phyloP scores from a whole-genome alignment of 164 flowering plant species.

The Aristolochia contorta region DNA sequence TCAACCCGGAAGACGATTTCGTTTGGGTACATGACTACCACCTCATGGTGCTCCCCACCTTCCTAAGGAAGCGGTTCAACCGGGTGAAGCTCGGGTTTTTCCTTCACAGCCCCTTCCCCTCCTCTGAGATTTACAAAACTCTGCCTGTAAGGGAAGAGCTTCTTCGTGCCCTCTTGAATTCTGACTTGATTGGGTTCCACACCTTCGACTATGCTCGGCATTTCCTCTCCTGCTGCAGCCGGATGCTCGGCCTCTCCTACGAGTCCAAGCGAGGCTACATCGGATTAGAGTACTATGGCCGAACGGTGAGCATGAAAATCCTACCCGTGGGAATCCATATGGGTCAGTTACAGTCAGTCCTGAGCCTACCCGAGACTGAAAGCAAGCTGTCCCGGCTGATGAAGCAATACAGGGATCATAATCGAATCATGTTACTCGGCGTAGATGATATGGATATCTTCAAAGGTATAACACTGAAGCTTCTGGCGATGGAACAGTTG shows the following conservation, averaged over 20 bases:
- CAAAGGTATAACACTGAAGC: conserved; percentile 66
- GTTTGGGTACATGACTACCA: conserved; percentile 78
- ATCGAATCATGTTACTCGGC: conserved; percentile 47
- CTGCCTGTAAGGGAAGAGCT: conserved; percentile 65
- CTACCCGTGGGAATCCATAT: conserved; percentile 72
- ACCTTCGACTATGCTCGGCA: conserved; percentile 72
- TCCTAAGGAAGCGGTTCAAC: conserved; percentile 65
- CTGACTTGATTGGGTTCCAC: conserved; percentile 70
- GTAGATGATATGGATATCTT: conserved; percentile 81
- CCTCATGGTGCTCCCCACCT: conserved; percentile 66
- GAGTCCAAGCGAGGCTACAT: conserved; percentile 72
- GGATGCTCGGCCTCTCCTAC: conserved; percentile 66
- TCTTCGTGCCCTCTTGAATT: conserved; percentile 48
- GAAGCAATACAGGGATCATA: conserved; percentile 31
- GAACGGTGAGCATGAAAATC: conserved; percentile 65
- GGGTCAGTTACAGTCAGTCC: conserved; percentile 51
- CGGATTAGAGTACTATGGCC: conserved; percentile 63
- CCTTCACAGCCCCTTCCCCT: conserved; percentile 65
- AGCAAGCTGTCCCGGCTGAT: conserved; percentile 42
- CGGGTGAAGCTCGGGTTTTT: conserved; percentile 65
- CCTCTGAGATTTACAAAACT: conserved; percentile 59
- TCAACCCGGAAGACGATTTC: conserved; percentile 69
- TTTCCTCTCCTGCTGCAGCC: conserved; percentile 61
- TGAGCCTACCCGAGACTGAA: conserved; percentile 56
- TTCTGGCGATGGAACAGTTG: conserved; percentile 69